These are phyloP conservation scores for Fusarium zealandicum DNA, from an alignment of 2,329 filamentous ascomycete genomes.

Conservation along the genomic window DNA sequence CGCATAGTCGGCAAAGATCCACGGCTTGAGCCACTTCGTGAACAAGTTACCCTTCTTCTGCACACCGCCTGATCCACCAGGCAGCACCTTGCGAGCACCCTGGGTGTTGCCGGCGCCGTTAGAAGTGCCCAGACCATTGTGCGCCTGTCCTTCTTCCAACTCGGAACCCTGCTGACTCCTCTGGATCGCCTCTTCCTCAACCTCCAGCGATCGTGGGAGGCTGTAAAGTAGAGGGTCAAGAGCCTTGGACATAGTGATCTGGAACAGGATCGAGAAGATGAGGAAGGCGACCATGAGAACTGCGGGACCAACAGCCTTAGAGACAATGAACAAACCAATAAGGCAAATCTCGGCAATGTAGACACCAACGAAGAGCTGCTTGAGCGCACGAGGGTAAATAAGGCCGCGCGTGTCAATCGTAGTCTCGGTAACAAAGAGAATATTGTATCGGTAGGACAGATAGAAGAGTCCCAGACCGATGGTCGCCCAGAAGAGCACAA, in stretches of 20 bases:
- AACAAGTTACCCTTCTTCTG: slow-evolving; percentile 61
- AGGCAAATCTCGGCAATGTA: slow-evolving; percentile 83
- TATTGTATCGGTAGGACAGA: slow-evolving; percentile 84
- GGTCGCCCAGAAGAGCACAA: slow-evolving; percentile 82
- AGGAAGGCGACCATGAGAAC: slow-evolving; percentile 79
- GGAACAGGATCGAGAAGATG: slow-evolving; percentile 78
- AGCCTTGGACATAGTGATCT: slow-evolving; percentile 73
- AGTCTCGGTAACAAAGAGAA: slow-evolving; percentile 81
- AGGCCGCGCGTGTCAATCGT: slow-evolving; percentile 87
- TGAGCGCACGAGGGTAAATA: slow-evolving; percentile 85
- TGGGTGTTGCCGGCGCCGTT: slow-evolving; percentile 30
- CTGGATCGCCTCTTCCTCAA: slow-evolving; percentile 52
- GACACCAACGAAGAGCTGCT: slow-evolving; percentile 83
- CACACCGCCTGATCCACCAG: slow-evolving; percentile 32
- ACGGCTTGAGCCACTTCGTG: slow-evolving; percentile 74
- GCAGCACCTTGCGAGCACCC: slow-evolving; percentile 32
- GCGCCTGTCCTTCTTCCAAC: slow-evolving; percentile 30
- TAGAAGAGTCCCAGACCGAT: slow-evolving; percentile 82
- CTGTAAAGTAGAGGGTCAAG: slow-evolving; percentile 75
- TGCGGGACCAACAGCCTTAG: slow-evolving; percentile 71
- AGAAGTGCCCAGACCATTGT: slow-evolving; percentile 19
- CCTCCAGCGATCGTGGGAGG: slow-evolving; percentile 68
- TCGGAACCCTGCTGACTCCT: slow-evolving; percentile 41
- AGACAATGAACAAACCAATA: slow-evolving; percentile 80
- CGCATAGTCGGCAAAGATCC: slow-evolving; percentile 75